Evolutionary conservation across 192 early-diverging fungal species (phyloP), one percentile per base, ranked within the genome.

Genomic region (Phycomyces blakesleeanus): DNA sequence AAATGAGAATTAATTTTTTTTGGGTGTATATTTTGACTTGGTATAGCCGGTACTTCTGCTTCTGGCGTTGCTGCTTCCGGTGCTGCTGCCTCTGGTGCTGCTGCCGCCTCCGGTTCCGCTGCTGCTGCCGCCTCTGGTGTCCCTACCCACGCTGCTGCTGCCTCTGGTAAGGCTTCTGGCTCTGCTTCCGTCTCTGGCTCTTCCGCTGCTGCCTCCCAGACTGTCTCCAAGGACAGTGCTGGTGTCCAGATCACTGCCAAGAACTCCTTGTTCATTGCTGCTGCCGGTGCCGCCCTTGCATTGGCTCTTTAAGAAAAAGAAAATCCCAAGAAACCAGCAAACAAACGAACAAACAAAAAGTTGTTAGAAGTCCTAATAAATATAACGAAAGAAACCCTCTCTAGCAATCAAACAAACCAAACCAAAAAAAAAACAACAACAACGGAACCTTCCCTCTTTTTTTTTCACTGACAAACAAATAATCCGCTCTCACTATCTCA

Each of bases 211-310:
- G 20, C 37, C 15, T 47, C 44, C 18, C 5, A 47, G 44, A 47
- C 15, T 14, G 24, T n/a, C 24, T 44, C 52, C 14, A 56, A 25
- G 52, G 37, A 51, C 12, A 53, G 54, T 49, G 41, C 66, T 12
- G 51, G 61, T 42, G 20, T 51, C 9, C 51, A 52, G 39, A 14
- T 63, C 10, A 44, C 59, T 54, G 34, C 51, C 44, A 22, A 44
- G 7, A 50, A 26, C 54, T 57, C 51, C 44, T 40, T 22, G 44
- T 51, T 37, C 37, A 41, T 62, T 26, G 56, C 57, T 37, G 51
- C 29, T 39, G 54, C 63, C 58, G 61, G 56, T 21, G 61, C 52
- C 56, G 66, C 66, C 24, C 55, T 70, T 55, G 64, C 64, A 25
- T 12, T 66, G 24, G 16, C 49, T 51, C 41, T 58, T 11, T 66